Percentiles rank a stretch among this genome's conserved stretches.
Evolutionary conservation across 331 rosid genomes (phyloP).

Genomic region (Acacia concinna): DNA sequence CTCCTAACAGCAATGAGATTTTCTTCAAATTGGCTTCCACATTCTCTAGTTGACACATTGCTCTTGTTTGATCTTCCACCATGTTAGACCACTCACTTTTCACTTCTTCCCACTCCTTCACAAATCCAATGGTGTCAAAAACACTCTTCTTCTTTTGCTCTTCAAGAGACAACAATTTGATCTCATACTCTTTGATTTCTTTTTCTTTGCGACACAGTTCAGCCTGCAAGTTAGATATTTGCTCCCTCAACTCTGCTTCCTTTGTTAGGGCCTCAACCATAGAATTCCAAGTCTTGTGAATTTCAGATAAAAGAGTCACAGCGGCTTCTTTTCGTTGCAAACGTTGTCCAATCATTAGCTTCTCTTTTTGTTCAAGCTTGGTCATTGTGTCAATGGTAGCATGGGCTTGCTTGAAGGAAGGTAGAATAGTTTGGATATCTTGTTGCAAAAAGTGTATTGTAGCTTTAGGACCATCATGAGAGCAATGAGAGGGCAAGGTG

Average conservation of each 20-base stretch:
- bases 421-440: no score
- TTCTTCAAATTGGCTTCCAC: not conserved
- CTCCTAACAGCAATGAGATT: not conserved
- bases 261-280: not conserved
- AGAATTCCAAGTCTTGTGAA: not conserved
- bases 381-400: no score
- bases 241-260: not conserved
- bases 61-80: not conserved
- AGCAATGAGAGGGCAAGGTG: no score
- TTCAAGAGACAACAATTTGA: not conserved
- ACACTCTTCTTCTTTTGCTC: not conserved
- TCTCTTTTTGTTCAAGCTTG: not conserved
- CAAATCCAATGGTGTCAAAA: not conserved
- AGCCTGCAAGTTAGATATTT: not conserved
- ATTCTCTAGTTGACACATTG: not conserved
- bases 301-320: not conserved
- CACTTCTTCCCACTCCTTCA: not conserved
- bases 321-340: not conserved
- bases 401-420: no score
- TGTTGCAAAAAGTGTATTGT: no score
- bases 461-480: no score
- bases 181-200: not conserved
- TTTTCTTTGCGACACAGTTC: not conserved
- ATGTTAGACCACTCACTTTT: not conserved
- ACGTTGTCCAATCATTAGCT: not conserved